Conservation (phyloP, 441 rosid genomes). For the Erysimum pusillum region DNA sequence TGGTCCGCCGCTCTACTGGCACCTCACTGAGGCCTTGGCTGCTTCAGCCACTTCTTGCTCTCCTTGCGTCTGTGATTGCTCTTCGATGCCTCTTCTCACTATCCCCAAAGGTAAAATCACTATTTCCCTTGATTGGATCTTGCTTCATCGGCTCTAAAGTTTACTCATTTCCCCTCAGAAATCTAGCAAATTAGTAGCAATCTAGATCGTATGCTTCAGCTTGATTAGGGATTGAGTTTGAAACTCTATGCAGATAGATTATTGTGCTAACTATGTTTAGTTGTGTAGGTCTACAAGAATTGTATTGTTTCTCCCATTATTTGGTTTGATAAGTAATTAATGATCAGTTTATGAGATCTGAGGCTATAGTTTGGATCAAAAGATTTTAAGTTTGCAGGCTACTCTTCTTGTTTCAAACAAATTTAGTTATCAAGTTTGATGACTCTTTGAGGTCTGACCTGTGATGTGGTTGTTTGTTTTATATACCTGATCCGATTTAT, state of each 20-base stretch:
- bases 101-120: constrained; percentile 73
- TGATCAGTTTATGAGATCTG: constrained; percentile 8
- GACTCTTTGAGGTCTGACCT: constrained; percentile 19
- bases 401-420: background rate
- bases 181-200: background rate
- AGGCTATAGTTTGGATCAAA: constrained; percentile 19
- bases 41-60: constrained; percentile 60
- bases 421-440: constrained; percentile 1
- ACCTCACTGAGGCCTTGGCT: constrained; percentile 77
- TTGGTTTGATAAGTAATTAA: background rate
- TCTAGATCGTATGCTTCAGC: constrained; percentile 14
- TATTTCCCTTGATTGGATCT: constrained; percentile 46
- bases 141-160: constrained; percentile 38
- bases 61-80: constrained; percentile 83
- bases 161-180: constrained; percentile 3
- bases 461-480: constrained; percentile 16
- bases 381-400: constrained; percentile 9
- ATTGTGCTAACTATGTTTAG: background rate
- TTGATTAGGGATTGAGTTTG: constrained; percentile 16
- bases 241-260: background rate
- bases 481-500: background rate
- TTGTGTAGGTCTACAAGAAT: constrained; percentile 15
- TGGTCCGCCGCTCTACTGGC: constrained; percentile 97
- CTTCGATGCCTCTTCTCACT: constrained; percentile 78
- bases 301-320: background rate